These are phyloP conservation scores for Huntiella abstrusa DNA, from an alignment of 2,329 filamentous ascomycete species.

Conservation along the genomic window DNA sequence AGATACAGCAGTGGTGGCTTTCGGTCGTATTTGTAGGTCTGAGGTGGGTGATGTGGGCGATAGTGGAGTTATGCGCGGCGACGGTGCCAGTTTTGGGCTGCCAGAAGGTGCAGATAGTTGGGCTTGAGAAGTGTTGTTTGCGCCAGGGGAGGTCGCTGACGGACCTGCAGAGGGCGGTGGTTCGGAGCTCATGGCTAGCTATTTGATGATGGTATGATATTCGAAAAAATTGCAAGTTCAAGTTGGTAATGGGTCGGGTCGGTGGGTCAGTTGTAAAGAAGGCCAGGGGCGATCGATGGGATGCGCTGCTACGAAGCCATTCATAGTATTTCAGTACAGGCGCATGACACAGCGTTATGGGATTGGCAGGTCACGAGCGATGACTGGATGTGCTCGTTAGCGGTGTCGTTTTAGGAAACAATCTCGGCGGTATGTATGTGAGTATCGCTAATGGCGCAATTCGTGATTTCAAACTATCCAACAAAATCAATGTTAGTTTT, in stretches of 20 bases:
- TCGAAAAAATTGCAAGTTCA: not conserved
- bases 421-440: not conserved
- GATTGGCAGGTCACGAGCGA: not conserved
- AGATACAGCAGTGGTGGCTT: slow-evolving; percentile 70
- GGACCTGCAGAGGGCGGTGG: not conserved
- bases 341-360: not conserved
- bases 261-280: slow-evolving; percentile 1
- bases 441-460: not conserved
- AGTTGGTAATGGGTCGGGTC: slow-evolving; percentile 3
- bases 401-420: not conserved
- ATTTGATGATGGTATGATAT: not conserved
- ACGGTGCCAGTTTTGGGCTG: not conserved
- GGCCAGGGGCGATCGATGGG: slow-evolving; percentile 7
- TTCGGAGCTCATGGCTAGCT: slow-evolving; percentile 3
- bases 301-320: slow-evolving; percentile 3
- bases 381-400: not conserved
- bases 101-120: not conserved
- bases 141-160: no score
- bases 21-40: slow-evolving; percentile 25
- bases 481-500: no score
- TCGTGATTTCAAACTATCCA: no score
- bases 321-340: slow-evolving; percentile 10
- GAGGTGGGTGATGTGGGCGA: not conserved
- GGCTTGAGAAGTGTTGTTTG: not conserved
- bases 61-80: not conserved